Conservation (phyloP, 2,329 filamentous ascomycete genomes). For the Penicillium frequentans region DNA sequence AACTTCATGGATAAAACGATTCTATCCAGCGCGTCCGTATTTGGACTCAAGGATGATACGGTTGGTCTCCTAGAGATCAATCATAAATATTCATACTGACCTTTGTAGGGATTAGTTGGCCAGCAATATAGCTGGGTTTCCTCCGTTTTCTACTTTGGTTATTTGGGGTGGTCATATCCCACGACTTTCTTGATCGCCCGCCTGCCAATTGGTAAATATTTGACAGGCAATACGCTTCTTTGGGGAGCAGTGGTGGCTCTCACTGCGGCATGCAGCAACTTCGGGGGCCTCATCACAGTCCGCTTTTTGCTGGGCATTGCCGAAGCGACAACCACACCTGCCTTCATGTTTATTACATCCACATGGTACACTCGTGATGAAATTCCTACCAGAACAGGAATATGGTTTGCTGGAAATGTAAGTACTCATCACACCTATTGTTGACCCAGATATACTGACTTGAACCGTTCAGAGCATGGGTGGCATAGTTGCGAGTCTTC, state of each 20-base stretch:
- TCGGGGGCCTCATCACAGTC: slow-evolving; percentile 50
- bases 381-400: slow-evolving; percentile 54
- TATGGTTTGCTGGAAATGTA: slow-evolving; percentile 51
- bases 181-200: slow-evolving; percentile 26
- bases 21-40: slow-evolving; percentile 57
- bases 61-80: slow-evolving; percentile 7
- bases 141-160: slow-evolving; percentile 33
- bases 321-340: slow-evolving; percentile 57
- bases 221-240: slow-evolving; percentile 42
- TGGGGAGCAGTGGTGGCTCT: slow-evolving; percentile 54
- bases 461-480: slow-evolving; percentile 13
- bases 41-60: slow-evolving; percentile 53
- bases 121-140: slow-evolving; percentile 31
- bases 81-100: not conserved
- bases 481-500: slow-evolving; percentile 26
- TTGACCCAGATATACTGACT: not conserved
- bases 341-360: slow-evolving; percentile 57
- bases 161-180: slow-evolving; percentile 29
- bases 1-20: slow-evolving; percentile 65
- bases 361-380: slow-evolving; percentile 60
- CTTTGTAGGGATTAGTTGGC: slow-evolving; percentile 14
- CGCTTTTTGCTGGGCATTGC: slow-evolving; percentile 57
- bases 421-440: not conserved
- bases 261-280: slow-evolving; percentile 50
- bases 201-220: slow-evolving; percentile 29